Evolutionary conservation across 139 green algal species (phyloP), one percentile per base, ranked within the genome.

Genomic region (Chlamydomonas incerta): DNA sequence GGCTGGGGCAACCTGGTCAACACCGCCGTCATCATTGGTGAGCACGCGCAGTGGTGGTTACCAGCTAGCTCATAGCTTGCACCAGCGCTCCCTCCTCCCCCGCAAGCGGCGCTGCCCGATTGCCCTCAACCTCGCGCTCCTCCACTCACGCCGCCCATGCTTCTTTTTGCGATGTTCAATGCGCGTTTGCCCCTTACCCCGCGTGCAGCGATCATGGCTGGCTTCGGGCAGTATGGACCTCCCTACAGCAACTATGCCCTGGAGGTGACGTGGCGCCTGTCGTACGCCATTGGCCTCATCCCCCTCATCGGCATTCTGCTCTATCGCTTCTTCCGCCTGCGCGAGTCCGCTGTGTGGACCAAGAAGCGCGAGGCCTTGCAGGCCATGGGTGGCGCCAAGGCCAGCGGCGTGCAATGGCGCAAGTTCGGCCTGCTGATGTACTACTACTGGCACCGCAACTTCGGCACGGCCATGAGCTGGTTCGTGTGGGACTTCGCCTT

Each of bases 401-500:
- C n/a, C 50, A 47, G 28, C 50, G 55, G 55, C 21, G 33, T 70
- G 9, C 55, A 34, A 33, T 70, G 33, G 55, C 55, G 47, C 55
- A 81, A 81, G 74, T 62, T 81, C 0, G 9, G 74, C 9, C 74
- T 70, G 57, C 33, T 81, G 33, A 34, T 81, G 74, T 13, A 24
- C 23, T 70, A 62, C 71, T 52, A 74, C 69, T 74, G 69, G 72
- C 74, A 81, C 72, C 72, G 72, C 15, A 80, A 60, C 50, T 8
- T 46, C 0, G 72, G 72, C 23, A 67, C 50, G 10, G 6, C 72
- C 41, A 50, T 83, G 21, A 70, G 33, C 50, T 94, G 91, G 91
- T 46, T 92, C 24, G 82, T 84, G 14, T 82, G 68, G 50, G 87
- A 95, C 72, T 93, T 95, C 65, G 87, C 90, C 58, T 94, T 93